A percentile compares a stretch with the other conserved stretches of the same genome.
These are phyloP conservation scores for Xylaria hypoxylon DNA, from an alignment of 2,329 filamentous ascomycete species.

Conservation along the genomic window DNA sequence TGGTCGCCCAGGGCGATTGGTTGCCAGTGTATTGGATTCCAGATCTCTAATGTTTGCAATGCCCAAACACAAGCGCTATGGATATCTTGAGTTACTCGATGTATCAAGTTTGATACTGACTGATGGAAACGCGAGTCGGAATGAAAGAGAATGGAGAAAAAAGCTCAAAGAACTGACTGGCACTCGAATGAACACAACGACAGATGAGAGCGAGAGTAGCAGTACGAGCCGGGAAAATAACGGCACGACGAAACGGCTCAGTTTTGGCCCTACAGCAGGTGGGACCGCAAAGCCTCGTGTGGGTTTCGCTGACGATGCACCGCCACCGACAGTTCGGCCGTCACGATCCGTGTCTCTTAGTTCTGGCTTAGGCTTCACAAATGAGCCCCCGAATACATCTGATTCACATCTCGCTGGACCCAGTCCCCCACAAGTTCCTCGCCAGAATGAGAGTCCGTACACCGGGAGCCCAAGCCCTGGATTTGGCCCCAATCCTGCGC, in stretches of 20 bases:
- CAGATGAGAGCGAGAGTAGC: slow-evolving; percentile 59
- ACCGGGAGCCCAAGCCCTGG: slow-evolving; percentile 50
- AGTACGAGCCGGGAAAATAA: slow-evolving; percentile 66
- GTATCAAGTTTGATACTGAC: slow-evolving; percentile 83
- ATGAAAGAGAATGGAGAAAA: slow-evolving; percentile 88
- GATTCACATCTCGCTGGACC: slow-evolving; percentile 54
- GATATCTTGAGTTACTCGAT: slow-evolving; percentile 90
- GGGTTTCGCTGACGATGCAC: slow-evolving; percentile 68
- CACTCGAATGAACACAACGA: slow-evolving; percentile 77
- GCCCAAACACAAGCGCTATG: slow-evolving; percentile 87
- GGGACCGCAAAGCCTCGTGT: slow-evolving; percentile 59
- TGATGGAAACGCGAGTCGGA: slow-evolving; percentile 81
- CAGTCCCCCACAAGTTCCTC: slow-evolving; percentile 44
- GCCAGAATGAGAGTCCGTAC: slow-evolving; percentile 43
- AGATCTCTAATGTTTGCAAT: slow-evolving; percentile 98
- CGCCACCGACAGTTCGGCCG: slow-evolving; percentile 59
- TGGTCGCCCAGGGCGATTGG: slow-evolving; percentile 85
- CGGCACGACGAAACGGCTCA: slow-evolving; percentile 68
- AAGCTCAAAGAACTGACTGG: slow-evolving; percentile 89
- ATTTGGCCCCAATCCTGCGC: slow-evolving; percentile 53
- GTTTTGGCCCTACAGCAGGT: slow-evolving; percentile 57
- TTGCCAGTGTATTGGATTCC: slow-evolving; percentile 87
- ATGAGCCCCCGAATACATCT: slow-evolving; percentile 63
- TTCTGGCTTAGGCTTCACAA: slow-evolving; percentile 55
- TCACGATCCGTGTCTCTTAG: slow-evolving; percentile 64